Conservation (phyloP, 2,329 filamentous ascomycete species). For the Colletotrichum filicis region DNA sequence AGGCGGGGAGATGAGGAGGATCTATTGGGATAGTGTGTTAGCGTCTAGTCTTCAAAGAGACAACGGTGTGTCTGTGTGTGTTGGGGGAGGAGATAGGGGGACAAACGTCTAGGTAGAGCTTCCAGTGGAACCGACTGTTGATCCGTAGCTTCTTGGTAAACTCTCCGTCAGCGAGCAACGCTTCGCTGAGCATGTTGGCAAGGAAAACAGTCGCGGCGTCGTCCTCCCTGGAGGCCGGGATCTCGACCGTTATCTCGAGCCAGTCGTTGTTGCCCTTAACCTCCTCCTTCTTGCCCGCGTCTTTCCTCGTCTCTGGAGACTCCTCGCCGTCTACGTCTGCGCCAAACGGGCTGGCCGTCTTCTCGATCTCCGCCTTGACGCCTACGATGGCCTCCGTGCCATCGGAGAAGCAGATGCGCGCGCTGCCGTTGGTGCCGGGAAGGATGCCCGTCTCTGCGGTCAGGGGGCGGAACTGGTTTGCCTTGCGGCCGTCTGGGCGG, state of each 20-base stretch:
- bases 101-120: constrained; percentile 91
- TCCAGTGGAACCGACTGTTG: constrained; percentile 95
- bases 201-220: constrained; percentile 90
- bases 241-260: constrained; percentile 92
- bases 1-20: constrained; percentile 91
- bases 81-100: constrained; percentile 5
- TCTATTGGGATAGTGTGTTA: constrained; percentile 58
- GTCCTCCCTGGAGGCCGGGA: constrained; percentile 90
- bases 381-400: constrained; percentile 96
- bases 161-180: constrained; percentile 78
- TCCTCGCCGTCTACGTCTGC: constrained; percentile 52
- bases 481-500: constrained; percentile 84
- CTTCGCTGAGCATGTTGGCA: constrained; percentile 88
- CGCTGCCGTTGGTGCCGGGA: constrained; percentile 90
- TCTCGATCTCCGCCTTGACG: constrained; percentile 94
- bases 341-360: constrained; percentile 56
- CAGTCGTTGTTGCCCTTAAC: constrained; percentile 70
- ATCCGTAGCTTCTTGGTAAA: constrained; percentile 82
- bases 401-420: constrained; percentile 92
- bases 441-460: constrained; percentile 91
- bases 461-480: constrained; percentile 90
- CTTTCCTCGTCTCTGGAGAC: constrained; percentile 40
- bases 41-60: neutral
- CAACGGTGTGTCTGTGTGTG: no score
- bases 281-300: constrained; percentile 44